A percentile compares a stretch with the other conserved stretches of the same genome.
These are phyloP conservation scores for Gastrodia elata DNA, from an alignment of 106 monocot genomes.

Conservation along the genomic window DNA sequence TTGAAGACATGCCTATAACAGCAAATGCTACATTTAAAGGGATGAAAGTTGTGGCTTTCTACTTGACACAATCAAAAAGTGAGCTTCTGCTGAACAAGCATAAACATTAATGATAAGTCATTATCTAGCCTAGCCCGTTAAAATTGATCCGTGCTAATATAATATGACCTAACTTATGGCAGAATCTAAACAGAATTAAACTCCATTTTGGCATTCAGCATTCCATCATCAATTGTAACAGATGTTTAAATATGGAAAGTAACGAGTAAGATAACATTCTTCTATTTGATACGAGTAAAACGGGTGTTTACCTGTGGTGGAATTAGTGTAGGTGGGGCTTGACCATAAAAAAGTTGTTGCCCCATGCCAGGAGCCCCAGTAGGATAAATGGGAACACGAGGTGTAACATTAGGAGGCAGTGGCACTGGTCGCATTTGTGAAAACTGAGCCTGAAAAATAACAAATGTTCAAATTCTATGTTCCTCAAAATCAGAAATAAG, in stretches of 20 bases:
- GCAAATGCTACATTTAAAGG: too few relatives aligned
- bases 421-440: constrained; percentile 71
- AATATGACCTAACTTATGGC: background rate
- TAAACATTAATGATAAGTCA: background rate
- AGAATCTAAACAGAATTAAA: background rate
- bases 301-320: constrained; percentile 46
- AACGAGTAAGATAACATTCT: background rate
- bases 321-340: constrained; percentile 69
- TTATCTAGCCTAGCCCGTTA: background rate
- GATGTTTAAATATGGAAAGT: background rate
- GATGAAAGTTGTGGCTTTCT: too few relatives aligned
- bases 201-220: background rate
- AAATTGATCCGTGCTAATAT: background rate
- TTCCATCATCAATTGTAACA: background rate
- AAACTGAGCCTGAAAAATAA: constrained; percentile 61
- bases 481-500: background rate
- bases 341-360: constrained; percentile 83
- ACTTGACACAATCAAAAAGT: too few relatives aligned
- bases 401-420: constrained; percentile 59
- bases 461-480: background rate
- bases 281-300: background rate
- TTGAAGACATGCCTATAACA: too few relatives aligned
- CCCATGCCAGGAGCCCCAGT: constrained; percentile 70
- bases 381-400: constrained; percentile 83
- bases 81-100: background rate